Evolutionary conservation across 1,139 yeast genomes (phyloP), one percentile per base, ranked within the genome.

Genomic region (Hansenula lynferdii): DNA sequence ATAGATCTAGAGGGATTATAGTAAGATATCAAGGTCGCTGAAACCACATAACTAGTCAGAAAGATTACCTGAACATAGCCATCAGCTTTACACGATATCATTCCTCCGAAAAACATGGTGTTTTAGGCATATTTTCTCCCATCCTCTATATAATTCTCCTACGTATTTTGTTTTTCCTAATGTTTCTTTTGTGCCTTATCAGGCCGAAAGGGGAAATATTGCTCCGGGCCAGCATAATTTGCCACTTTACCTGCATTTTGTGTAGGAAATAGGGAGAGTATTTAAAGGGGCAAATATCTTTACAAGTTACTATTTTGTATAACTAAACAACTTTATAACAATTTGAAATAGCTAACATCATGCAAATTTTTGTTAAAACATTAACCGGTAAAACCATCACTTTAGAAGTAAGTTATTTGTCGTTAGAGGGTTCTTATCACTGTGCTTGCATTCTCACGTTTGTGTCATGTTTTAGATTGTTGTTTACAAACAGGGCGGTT

Each of bases 301-400:
- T n/a, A n/a, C n/a, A n/a, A n/a, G n/a, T n/a, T n/a, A n/a, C n/a
- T n/a, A n/a, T n/a, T n/a, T n/a, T n/a, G n/a, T n/a, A n/a, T n/a
- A n/a, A n/a, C n/a, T n/a, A n/a, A n/a, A n/a, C n/a, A n/a, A n/a
- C n/a, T n/a, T n/a, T n/a, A n/a, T n/a, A n/a, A n/a, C n/a, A n/a
- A n/a, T n/a, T n/a, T n/a, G n/a, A n/a, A n/a, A n/a, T n/a, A 17
- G 17, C 34, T 38, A 31, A 34, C 38, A 40, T 31, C 53, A 73
- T 73, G 80, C 80, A 74, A 64, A 74, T 74, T 62, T 70, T 70
- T 58, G 75, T 53, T 27, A 70, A 70, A 59, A 70, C 75, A 27
- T 65, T 70, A 54, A 70, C 75, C 18, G 75, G 75, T 54, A 49
- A 51, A 50, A 55, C 51, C 32, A 64, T 59, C 52, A 65, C 66